A percentile compares a stretch with the other conserved stretches of the same genome.
Conservation (phyloP, 192 early-diverging fungal genomes). For the Podochytrium sp. region DNA sequence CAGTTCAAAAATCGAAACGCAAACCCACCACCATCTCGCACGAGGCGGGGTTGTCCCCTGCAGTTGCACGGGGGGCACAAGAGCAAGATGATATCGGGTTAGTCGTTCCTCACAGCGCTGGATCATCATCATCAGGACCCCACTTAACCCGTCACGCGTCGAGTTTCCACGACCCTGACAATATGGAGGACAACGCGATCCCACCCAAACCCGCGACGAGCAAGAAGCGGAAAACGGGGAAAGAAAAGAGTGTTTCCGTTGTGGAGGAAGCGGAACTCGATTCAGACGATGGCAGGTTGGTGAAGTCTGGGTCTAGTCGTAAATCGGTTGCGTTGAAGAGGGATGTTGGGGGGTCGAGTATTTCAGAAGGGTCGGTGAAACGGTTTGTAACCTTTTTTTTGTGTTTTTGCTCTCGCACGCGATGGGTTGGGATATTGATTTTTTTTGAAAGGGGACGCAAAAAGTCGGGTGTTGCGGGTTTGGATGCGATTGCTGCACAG, state of each 20-base stretch:
- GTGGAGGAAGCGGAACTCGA: neutral
- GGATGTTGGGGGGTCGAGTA: neutral
- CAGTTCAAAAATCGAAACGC: neutral
- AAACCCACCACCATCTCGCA: neutral
- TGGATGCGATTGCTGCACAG: neutral
- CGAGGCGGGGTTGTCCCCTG: too few relatives aligned
- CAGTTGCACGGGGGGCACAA: neutral
- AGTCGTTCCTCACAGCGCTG: too few relatives aligned
- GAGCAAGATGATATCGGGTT: neutral
- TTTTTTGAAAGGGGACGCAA: neutral
- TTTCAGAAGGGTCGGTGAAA: neutral
- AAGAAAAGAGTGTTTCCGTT: neutral
- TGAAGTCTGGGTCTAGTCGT: neutral
- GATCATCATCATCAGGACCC: too few relatives aligned
- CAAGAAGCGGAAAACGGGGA: neutral
- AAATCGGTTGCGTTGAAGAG: constrained; percentile 1
- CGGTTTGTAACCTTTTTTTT: neutral
- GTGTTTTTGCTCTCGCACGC: neutral
- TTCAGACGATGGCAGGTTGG: neutral
- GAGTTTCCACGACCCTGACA: too few relatives aligned
- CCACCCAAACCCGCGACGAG: neutral
- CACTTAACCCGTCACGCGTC: too few relatives aligned
- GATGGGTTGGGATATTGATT: neutral
- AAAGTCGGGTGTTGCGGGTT: neutral
- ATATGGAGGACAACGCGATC: too few relatives aligned